Conservation (phyloP, 768 basidiomycete genomes). For the Lactifluus echinatus region DNA sequence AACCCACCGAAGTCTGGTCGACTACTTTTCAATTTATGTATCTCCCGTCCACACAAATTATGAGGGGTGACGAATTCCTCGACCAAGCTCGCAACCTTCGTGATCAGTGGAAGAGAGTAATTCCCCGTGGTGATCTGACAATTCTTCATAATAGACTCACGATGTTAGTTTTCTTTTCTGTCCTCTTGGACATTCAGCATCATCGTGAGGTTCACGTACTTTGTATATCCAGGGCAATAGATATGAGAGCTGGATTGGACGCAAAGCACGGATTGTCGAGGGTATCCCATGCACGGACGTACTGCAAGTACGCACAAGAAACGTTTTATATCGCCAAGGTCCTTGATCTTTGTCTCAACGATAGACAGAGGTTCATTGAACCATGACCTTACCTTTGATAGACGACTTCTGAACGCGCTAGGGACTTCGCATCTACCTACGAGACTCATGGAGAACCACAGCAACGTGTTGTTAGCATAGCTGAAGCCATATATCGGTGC, state of each 20-base stretch:
- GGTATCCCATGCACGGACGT: background rate
- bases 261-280: slow-evolving; percentile 2
- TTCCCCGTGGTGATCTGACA: slow-evolving; percentile 1
- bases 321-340: slow-evolving; percentile 5
- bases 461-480: background rate
- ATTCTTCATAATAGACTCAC: slow-evolving; percentile 2
- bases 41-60: slow-evolving; percentile 1
- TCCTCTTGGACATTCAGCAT: background rate
- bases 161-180: background rate
- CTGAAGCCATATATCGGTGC: slow-evolving; percentile 8
- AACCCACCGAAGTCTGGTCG: background rate
- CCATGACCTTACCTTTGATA: background rate
- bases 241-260: slow-evolving; percentile 9
- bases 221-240: background rate
- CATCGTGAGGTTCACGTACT: background rate
- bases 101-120: slow-evolving; percentile 1
- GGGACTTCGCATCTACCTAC: background rate
- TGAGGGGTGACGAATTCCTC: slow-evolving; percentile 10
- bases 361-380: background rate
- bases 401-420: slow-evolving; percentile 10
- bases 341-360: background rate
- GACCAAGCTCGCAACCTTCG: slow-evolving; percentile 8
- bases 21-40: background rate
- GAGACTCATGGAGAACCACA: background rate
- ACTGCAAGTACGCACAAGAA: slow-evolving; percentile 3